These are phyloP conservation scores for Tolypocladium inflatum DNA, from an alignment of 2,329 filamentous ascomycete species.

Conservation along the genomic window DNA sequence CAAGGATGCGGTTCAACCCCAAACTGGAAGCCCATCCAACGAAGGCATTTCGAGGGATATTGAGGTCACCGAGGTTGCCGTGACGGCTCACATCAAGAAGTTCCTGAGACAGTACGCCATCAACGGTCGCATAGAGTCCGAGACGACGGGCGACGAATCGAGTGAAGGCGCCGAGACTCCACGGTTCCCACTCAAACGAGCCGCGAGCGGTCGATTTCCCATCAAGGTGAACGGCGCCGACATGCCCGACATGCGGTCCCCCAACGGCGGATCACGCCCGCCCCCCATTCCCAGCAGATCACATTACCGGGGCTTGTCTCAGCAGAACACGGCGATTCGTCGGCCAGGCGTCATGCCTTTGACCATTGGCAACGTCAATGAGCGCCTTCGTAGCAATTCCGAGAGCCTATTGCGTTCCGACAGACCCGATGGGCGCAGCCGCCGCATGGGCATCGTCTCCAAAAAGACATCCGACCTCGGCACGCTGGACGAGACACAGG, in stretches of 20 bases:
- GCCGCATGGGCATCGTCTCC: constrained; percentile 56
- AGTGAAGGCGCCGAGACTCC: constrained; percentile 76
- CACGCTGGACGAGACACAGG: constrained; percentile 52
- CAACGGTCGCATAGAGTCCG: constrained; percentile 42
- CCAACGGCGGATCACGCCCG: constrained; percentile 48
- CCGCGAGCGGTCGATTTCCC: constrained; percentile 55
- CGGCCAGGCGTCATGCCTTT: constrained; percentile 64
- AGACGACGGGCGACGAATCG: constrained; percentile 49
- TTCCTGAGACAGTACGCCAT: constrained; percentile 45
- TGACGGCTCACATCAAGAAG: constrained; percentile 53
- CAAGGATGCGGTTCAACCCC: constrained; percentile 54
- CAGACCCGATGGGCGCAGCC: constrained; percentile 43
- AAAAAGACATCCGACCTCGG: constrained; percentile 51
- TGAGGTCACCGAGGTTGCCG: constrained; percentile 51
- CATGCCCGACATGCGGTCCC: constrained; percentile 57
- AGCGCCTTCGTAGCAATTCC: constrained; percentile 57
- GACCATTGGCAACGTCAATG: constrained; percentile 59
- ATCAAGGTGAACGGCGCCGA: constrained; percentile 69
- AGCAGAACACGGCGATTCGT: constrained; percentile 54
- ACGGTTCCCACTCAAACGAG: constrained; percentile 55
- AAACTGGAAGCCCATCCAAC: constrained; percentile 44
- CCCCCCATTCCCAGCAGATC: constrained; percentile 70
- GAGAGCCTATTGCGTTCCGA: constrained; percentile 48
- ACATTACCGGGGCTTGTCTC: constrained; percentile 67
- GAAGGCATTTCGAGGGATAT: constrained; percentile 44